Percentiles rank a stretch among this genome's conserved stretches.
These are phyloP conservation scores for Ammopiptanthus mongolicus DNA, from an alignment of 306 rosid genomes.

Conservation along the genomic window DNA sequence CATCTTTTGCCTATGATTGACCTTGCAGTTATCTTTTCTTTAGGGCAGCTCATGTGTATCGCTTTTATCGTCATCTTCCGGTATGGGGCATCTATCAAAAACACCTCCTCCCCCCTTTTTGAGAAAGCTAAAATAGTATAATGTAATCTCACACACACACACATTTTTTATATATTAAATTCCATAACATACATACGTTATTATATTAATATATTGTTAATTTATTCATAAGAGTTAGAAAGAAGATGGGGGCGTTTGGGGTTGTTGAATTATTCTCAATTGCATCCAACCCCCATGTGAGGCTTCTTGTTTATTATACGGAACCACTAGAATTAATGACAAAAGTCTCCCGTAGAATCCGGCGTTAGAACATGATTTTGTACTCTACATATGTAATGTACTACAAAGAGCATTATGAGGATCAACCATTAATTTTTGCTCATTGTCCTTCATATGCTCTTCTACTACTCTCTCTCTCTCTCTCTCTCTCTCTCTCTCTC, in stretches of 20 bases:
- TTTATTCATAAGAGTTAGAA: slow-evolving; percentile 16
- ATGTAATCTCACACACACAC: neutral
- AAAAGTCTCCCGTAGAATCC: slow-evolving; percentile 50
- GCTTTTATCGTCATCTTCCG: slow-evolving; percentile 3
- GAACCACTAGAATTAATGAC: slow-evolving; percentile 17
- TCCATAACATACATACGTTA: neutral
- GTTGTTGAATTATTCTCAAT: slow-evolving; percentile 50
- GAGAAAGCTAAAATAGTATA: neutral
- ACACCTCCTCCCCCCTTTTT: neutral
- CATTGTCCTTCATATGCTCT: neutral
- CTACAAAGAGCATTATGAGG: neutral
- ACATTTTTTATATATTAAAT: neutral
- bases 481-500: neutral
- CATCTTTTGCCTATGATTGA: slow-evolving; percentile 8
- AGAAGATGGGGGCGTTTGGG: slow-evolving; percentile 28
- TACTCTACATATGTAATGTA: neutral
- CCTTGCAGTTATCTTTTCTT: neutral
- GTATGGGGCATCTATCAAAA: neutral
- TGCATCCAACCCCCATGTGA: slow-evolving; percentile 63
- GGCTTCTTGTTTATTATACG: slow-evolving; percentile 17
- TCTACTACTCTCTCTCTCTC: neutral
- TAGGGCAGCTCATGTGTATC: slow-evolving; percentile 27
- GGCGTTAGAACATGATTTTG: slow-evolving; percentile 45
- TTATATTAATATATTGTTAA: neutral
- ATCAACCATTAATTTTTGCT: neutral